Base-by-base conservation (phyloP, 225 moss, liverwort and hornwort genomes). In the Lunularia cruciata region DNA sequence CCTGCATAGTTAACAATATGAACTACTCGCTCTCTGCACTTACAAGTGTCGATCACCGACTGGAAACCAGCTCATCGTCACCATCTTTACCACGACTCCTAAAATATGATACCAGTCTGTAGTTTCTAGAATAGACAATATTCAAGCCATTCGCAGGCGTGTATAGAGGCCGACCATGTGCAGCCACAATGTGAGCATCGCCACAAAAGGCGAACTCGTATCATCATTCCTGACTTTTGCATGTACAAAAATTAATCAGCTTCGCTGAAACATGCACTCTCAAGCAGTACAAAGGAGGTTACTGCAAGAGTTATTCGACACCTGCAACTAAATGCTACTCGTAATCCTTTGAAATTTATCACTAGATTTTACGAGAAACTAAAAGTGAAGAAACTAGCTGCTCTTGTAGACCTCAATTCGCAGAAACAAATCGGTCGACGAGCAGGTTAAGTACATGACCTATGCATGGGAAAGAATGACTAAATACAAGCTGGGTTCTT, bases 371-470 rank as follows among this genome's bases (percentile, higher is more conserved):
- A n/a, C n/a, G n/a, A 60, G 20, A 25, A 40, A 22, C 22, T 3
- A 46, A 19, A 28, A 64, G 30, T 12, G 39, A 3, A 46, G 6
- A 16, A 15, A 63, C 42, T 30, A 39, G 27, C 27, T 63, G 36
- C 63, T 63, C 42, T 45, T n/a, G 5, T 46, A 25, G 63, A 46
- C 63, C 63, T 64, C 63, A 45, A 10, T 12, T 37, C 35, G 36
- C 59, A 37, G 22, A 60, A 37, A 5, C 28, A 31, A 15, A 30
- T 3, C 30, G 43, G 4, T 47, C 46, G 18, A 64, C 14, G 13
- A 2, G 43, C 16, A 28, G 43, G 13, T 63, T 26, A 7, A 63
- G 28, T 43, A 42, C 13, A 63, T 43, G 25, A 8, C 63, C 63
- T 63, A 40, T 13, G 2, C 27, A 26, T 7, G 2, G 9, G 12